phyloP scores from a whole-genome alignment of 225 moss, liverwort and hornwort species.

The Pseudisothecium myosuroides region DNA sequence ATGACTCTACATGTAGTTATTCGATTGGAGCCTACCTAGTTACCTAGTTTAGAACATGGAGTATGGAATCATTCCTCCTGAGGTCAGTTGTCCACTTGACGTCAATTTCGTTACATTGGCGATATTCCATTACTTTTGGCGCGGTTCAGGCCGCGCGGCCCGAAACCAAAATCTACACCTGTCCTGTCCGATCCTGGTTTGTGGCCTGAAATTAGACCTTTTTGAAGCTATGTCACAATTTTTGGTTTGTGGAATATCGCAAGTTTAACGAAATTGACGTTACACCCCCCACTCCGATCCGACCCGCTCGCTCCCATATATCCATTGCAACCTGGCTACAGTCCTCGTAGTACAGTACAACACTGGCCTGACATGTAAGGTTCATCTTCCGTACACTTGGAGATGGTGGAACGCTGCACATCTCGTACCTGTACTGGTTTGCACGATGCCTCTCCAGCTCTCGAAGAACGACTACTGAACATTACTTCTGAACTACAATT shows the following conservation, averaged over 20 bases:
- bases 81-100: neutral
- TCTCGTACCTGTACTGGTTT: neutral
- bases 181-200: neutral
- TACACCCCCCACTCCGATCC: neutral
- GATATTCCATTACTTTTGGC: neutral
- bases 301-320: neutral
- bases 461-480: neutral
- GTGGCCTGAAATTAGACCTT: neutral
- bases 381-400: neutral
- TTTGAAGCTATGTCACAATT: neutral
- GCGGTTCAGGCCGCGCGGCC: neutral
- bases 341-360: neutral
- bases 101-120: neutral
- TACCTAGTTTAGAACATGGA: neutral
- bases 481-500: neutral
- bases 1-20: neutral
- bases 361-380: too few relatives aligned
- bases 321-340: neutral
- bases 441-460: neutral
- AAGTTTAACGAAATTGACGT: neutral
- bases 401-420: neutral
- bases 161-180: neutral
- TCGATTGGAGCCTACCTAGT: neutral
- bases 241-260: too few relatives aligned
- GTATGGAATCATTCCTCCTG: neutral